Evolutionary conservation across 2,329 filamentous ascomycete genomes (phyloP).

Genomic region (Fusarium aywerte): DNA sequence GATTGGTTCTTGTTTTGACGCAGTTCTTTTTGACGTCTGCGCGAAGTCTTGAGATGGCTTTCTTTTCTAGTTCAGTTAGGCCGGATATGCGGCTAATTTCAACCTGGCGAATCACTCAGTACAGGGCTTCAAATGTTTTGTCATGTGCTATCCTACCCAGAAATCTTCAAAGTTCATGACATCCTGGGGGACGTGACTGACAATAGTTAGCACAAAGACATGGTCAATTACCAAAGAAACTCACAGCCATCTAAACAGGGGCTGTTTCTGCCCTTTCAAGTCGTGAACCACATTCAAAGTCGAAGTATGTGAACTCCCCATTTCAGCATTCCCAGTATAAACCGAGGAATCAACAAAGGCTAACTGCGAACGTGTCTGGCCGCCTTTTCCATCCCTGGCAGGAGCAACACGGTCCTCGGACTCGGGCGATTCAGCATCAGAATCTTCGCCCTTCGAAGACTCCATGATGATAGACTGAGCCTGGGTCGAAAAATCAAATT

Average conservation of each 20-base stretch:
- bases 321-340: constrained; percentile 54
- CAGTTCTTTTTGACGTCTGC: constrained; percentile 52
- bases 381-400: constrained; percentile 25
- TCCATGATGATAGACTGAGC: constrained; percentile 35
- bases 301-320: constrained; percentile 51
- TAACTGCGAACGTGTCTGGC: constrained; percentile 26
- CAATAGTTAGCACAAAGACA: constrained; percentile 25
- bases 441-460: constrained; percentile 44
- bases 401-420: constrained; percentile 38
- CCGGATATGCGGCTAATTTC: constrained; percentile 51
- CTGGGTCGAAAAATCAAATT: constrained; percentile 44
- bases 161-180: constrained; percentile 58
- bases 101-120: constrained; percentile 38
- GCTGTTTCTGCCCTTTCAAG: constrained; percentile 45
- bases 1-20: constrained; percentile 53
- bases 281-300: constrained; percentile 53
- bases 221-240: background rate
- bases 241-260: constrained; percentile 57
- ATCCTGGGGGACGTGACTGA: constrained; percentile 53
- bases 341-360: constrained; percentile 49
- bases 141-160: constrained; percentile 46
- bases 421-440: constrained; percentile 47
- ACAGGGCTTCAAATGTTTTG: background rate
- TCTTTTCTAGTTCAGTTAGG: constrained; percentile 51
- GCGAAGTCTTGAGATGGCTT: constrained; percentile 52